Evolutionary conservation across 1,284 basidiomycete genomes (phyloP), one percentile per base, ranked within the genome.

Genomic region (Pascua sp.): DNA sequence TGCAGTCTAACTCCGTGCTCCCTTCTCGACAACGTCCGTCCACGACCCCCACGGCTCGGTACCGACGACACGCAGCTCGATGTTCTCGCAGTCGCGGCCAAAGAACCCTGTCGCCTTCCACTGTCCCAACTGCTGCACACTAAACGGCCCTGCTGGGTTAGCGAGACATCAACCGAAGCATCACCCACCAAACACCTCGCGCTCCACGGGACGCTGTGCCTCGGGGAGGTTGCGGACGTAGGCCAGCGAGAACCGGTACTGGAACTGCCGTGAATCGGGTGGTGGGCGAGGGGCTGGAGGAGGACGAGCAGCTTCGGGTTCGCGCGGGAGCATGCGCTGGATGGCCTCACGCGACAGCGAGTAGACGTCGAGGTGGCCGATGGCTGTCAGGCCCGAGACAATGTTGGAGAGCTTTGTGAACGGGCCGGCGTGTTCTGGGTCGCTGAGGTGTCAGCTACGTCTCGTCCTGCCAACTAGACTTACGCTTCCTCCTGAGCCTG

Each of bases 331-430:
- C 72, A 78, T 76, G 9, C 77, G 67, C 51, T 77, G 75, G 16
- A 79, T 68, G 8, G 75, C 68, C 62, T 78, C 77, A 42, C 71
- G 65, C 1, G 77, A 75, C 42, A 78, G 62, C 8, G 75, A 75
- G 62, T 79, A 78, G 18, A 79, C 75, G 60, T 79, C 77, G 13
- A 79, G 67, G 45, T 77, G 72, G 36, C 73, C 75, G 24, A 74
- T 68, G 11, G 71, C 64, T 1, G 74, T 71, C 16, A 79, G 67
- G 37, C 63, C 64, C 1, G 76, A 71, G 38, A 77, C 71, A 43
- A 77, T 69, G 42, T 72, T 67, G 15, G 77, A 74, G 13, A 79
- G 72, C 41, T 68, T 67, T 17, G 70, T 70, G 61, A 79, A 79
- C 4, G 75, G 72, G 49, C 68, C 72, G n/a, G 63, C 65, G 53